Evolutionary conservation across 352 stramenopile species (phyloP).

Genomic region (Detonula confervacea): DNA sequence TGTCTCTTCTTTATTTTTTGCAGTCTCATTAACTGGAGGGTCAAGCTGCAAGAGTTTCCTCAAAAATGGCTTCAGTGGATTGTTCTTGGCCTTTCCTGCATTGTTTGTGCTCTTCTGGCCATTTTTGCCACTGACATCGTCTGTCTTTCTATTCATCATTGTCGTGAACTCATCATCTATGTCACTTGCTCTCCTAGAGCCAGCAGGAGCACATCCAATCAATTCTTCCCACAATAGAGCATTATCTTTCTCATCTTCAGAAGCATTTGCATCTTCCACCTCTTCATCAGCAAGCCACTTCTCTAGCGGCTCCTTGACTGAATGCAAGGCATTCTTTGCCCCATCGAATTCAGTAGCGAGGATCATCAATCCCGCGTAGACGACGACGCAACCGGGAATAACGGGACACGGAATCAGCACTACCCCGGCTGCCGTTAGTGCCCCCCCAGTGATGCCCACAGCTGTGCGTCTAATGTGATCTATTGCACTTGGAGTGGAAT

Average conservation of each 20-base stretch:
- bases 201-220: slow-evolving; percentile 9
- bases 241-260: slow-evolving; percentile 8
- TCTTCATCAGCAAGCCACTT: slow-evolving; percentile 43
- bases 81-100: background rate
- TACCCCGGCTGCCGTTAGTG: slow-evolving; percentile 30
- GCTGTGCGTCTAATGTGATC: slow-evolving; percentile 37
- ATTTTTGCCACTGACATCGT: background rate
- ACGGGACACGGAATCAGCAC: slow-evolving; percentile 30
- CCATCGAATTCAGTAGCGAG: slow-evolving; percentile 49
- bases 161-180: slow-evolving; percentile 37
- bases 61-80: slow-evolving; percentile 5
- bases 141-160: slow-evolving; percentile 21
- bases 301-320: slow-evolving; percentile 28
- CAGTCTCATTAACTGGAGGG: background rate
- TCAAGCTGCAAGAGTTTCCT: slow-evolving; percentile 36
- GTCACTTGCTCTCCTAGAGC: background rate
- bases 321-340: slow-evolving; percentile 33
- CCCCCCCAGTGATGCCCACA: slow-evolving; percentile 43
- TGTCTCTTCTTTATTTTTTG: too few species aligned
- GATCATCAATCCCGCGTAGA: slow-evolving; percentile 42
- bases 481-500: background rate
- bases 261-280: slow-evolving; percentile 1
- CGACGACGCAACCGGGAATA: slow-evolving; percentile 34
- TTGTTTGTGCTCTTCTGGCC: background rate
- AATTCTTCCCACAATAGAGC: slow-evolving; percentile 26